These are phyloP conservation scores for Gloeopeniophorella convolvens DNA, from an alignment of 768 basidiomycete species.

Conservation along the genomic window DNA sequence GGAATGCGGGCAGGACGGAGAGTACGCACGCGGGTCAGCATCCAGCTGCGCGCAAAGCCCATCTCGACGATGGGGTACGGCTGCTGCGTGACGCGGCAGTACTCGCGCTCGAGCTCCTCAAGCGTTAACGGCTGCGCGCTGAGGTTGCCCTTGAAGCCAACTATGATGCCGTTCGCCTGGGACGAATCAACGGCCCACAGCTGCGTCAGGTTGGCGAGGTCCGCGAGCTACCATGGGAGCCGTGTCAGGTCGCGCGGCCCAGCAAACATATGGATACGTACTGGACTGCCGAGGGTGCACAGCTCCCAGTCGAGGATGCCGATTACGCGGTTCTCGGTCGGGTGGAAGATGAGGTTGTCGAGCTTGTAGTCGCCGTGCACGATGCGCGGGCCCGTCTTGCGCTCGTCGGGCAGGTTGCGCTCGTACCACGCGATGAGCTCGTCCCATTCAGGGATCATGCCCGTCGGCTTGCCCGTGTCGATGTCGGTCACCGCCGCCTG, in stretches of 20 bases:
- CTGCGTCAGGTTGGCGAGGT: slow-evolving; percentile 84
- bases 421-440: slow-evolving; percentile 75
- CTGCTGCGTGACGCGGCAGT: slow-evolving; percentile 58
- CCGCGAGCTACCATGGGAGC: slow-evolving; percentile 83
- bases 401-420: slow-evolving; percentile 69
- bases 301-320: slow-evolving; percentile 98
- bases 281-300: slow-evolving; percentile 89
- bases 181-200: slow-evolving; percentile 62
- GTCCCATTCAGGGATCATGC: slow-evolving; percentile 69
- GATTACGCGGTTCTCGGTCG: slow-evolving; percentile 85
- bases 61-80: slow-evolving; percentile 75
- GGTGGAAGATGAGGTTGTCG: slow-evolving; percentile 96
- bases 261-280: slow-evolving; percentile 39
- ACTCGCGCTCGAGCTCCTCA: slow-evolving; percentile 76
- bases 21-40: slow-evolving; percentile 66
- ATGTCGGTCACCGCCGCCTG: slow-evolving; percentile 67
- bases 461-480: slow-evolving; percentile 52
- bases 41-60: slow-evolving; percentile 79
- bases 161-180: slow-evolving; percentile 29
- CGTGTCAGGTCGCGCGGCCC: too few relatives aligned
- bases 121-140: slow-evolving; percentile 54
- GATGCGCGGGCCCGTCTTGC: slow-evolving; percentile 67
- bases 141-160: slow-evolving; percentile 51
- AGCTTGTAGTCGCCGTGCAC: slow-evolving; percentile 98
- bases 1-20: not conserved